These are phyloP conservation scores for Mycena pura DNA, from an alignment of 768 basidiomycete genomes.

Conservation along the genomic window DNA sequence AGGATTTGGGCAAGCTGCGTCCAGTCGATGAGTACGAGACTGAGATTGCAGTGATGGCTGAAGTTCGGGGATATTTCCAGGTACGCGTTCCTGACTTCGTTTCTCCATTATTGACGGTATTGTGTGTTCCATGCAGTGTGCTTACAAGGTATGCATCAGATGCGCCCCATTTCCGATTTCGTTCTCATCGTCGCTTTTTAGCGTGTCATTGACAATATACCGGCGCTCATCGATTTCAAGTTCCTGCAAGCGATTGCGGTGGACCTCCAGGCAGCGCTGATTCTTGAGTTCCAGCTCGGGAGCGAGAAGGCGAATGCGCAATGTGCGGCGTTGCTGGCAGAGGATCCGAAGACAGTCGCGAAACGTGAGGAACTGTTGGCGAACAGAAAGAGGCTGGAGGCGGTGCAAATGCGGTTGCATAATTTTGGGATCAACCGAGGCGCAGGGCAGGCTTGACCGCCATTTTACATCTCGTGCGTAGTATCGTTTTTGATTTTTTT, in stretches of 20 bases:
- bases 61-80: slow-evolving; percentile 53
- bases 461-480: no score
- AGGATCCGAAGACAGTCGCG: slow-evolving; percentile 47
- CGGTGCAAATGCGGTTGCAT: slow-evolving; percentile 45
- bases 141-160: slow-evolving; percentile 46
- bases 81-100: slow-evolving; percentile 23
- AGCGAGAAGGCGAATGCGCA: slow-evolving; percentile 40
- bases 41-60: slow-evolving; percentile 50
- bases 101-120: not conserved
- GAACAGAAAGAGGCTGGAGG: slow-evolving; percentile 44
- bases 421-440: slow-evolving; percentile 27
- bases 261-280: slow-evolving; percentile 40
- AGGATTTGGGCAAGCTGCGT: slow-evolving; percentile 41
- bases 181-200: slow-evolving; percentile 22
- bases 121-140: slow-evolving; percentile 6
- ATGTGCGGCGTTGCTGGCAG: slow-evolving; percentile 51
- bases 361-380: slow-evolving; percentile 42
- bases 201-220: slow-evolving; percentile 55
- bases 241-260: slow-evolving; percentile 42
- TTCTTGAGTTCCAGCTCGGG: slow-evolving; percentile 45
- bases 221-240: slow-evolving; percentile 38
- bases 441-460: slow-evolving; percentile 1
- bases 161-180: not conserved
- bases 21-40: slow-evolving; percentile 46
- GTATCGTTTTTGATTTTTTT: no score